Percentiles rank a stretch among this genome's conserved stretches.
These are phyloP conservation scores for Claviceps sp. DNA, from an alignment of 2,329 filamentous ascomycete genomes.

Conservation along the genomic window DNA sequence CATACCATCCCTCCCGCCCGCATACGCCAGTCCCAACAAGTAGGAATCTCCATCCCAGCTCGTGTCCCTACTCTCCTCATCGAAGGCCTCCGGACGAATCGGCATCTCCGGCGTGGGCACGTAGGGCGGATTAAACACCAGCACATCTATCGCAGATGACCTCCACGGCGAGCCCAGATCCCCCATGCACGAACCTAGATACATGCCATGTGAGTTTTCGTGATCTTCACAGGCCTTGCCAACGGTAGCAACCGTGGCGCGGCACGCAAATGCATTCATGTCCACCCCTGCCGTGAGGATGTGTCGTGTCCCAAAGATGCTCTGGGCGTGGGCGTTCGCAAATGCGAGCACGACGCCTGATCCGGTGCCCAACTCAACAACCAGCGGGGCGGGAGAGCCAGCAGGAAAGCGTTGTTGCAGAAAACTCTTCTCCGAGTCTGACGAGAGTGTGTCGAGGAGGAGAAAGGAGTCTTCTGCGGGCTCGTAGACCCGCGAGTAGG, in stretches of 20 bases:
- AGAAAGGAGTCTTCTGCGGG: conserved; percentile 94
- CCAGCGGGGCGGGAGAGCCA: conserved; percentile 40
- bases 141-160: conserved; percentile 52
- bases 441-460: conserved; percentile 80
- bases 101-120: conserved; percentile 76
- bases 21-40: conserved; percentile 74
- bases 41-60: conserved; percentile 70
- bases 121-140: conserved; percentile 96
- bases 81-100: conserved; percentile 23
- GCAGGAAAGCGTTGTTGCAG: conserved; percentile 47
- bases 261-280: conserved; percentile 73
- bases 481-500: conserved; percentile 81
- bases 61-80: conserved; percentile 13
- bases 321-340: conserved; percentile 56
- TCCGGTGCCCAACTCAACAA: conserved; percentile 80
- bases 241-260: conserved; percentile 60
- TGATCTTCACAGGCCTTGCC: conserved; percentile 25
- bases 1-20: conserved; percentile 84
- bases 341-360: conserved; percentile 93
- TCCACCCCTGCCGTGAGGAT: conserved; percentile 68
- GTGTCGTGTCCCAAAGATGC: conserved; percentile 58
- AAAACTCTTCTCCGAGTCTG: conserved; percentile 52
- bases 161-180: conserved; percentile 56
- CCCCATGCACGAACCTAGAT: conserved; percentile 53
- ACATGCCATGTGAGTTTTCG: conserved; percentile 29